These are phyloP conservation scores for Phytophthora quininea DNA, from an alignment of 352 stramenopile species.

Conservation along the genomic window DNA sequence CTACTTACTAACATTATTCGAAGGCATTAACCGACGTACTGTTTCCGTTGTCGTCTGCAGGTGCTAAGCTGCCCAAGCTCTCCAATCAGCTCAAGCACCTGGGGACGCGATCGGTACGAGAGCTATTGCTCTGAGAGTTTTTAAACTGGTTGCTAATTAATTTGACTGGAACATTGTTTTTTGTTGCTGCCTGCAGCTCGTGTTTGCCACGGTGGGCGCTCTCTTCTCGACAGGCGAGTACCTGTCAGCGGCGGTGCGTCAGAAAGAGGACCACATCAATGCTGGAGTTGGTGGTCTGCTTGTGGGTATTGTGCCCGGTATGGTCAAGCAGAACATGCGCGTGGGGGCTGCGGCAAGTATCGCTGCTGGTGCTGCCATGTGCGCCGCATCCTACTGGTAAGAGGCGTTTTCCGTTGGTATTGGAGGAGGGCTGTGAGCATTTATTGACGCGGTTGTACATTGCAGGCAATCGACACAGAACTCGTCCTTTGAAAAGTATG, in stretches of 20 bases:
- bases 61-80: slow-evolving; percentile 83
- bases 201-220: slow-evolving; percentile 70
- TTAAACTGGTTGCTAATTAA: slow-evolving; percentile 3
- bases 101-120: slow-evolving; percentile 70
- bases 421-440: not conserved
- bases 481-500: slow-evolving; percentile 77
- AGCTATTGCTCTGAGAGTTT: not conserved
- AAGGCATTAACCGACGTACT: not conserved
- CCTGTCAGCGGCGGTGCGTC: slow-evolving; percentile 61
- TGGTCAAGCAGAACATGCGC: slow-evolving; percentile 81
- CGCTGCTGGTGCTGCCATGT: slow-evolving; percentile 50
- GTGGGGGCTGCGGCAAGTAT: slow-evolving; percentile 58
- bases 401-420: slow-evolving; percentile 1
- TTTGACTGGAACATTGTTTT: not conserved
- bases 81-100: slow-evolving; percentile 80
- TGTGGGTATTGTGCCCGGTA: slow-evolving; percentile 69
- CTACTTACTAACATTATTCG: no score
- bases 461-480: slow-evolving; percentile 51
- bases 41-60: slow-evolving; percentile 29
- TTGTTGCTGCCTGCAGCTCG: slow-evolving; percentile 42
- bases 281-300: slow-evolving; percentile 65
- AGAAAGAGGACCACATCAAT: slow-evolving; percentile 80
- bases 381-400: slow-evolving; percentile 72
- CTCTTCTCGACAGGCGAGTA: slow-evolving; percentile 78
- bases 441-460: not conserved